Evolutionary conservation across 2,329 filamentous ascomycete genomes (phyloP), one percentile per base, ranked within the genome.

Genomic region (Periconia sp.): DNA sequence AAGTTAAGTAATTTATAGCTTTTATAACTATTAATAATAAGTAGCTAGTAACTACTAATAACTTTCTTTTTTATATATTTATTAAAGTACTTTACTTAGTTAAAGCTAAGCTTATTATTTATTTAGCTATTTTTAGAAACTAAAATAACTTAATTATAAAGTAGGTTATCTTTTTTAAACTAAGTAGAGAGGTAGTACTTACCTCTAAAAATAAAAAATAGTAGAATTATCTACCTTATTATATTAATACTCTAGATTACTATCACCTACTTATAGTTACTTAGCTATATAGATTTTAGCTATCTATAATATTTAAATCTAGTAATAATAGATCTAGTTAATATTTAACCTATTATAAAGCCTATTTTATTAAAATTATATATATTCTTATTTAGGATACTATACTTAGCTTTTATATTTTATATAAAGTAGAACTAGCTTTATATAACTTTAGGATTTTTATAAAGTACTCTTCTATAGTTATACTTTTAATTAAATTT

Each of bases 91-190:
- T 51, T 20, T 41, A 51, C n/a, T 43, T 40, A 54, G 20, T 33
- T 15, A 42, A 50, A 23, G 13, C 52, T 30, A 18, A 50, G 47
- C 27, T 47, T 1, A 40, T 50, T 41, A 18, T 40, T 52, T 20
- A 27, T 54, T 51, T 27, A 57, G 44, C 51, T 35, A 43, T 57
- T 57, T 37, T 51, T 35, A 31, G 51, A 54, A 37, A 54, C 19
- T 20, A 41, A 19, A 33, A 57, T 15, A n/a, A 50, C 49, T 47
- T 41, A 58, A 37, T 53, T 45, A 43, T 13, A n/a, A 47, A 42
- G 43, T 53, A 52, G 14, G 30, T 43, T 44, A 6, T 49, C 47
- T 33, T 51, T 45, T 41, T 53, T 20, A 41, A 45, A 56, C 47
- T 31, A 57, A 41, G 47, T 30, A 45, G 40, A 47, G 44, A 23